Conservation (phyloP, 441 rosid genomes). For the Lepidium campestre region DNA sequence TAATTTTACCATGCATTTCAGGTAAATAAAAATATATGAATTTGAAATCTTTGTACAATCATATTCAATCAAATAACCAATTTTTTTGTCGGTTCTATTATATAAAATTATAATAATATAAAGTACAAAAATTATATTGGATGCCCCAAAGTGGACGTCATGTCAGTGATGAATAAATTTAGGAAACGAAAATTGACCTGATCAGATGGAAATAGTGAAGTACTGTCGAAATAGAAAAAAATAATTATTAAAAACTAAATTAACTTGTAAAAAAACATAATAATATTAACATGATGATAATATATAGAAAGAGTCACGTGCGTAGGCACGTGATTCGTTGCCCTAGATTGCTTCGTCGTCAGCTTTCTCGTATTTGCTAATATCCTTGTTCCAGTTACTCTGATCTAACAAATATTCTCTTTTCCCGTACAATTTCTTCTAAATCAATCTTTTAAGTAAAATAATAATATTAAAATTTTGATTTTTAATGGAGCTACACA, state of each 20-base stretch:
- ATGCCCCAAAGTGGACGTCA: not conserved
- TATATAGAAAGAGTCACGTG: constrained; percentile 33
- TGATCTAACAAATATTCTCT: constrained; percentile 11
- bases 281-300: not conserved
- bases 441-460: not conserved
- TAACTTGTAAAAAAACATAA: not conserved
- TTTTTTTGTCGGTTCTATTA: not conserved
- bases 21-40: not conserved
- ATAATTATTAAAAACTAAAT: not conserved
- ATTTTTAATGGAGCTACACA: not conserved
- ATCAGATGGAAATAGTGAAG: not conserved
- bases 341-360: constrained; percentile 26
- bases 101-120: not conserved
- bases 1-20: not conserved
- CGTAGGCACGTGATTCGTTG: constrained; percentile 41
- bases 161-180: not conserved
- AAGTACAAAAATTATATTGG: too few species aligned
- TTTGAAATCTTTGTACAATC: not conserved
- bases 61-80: not conserved
- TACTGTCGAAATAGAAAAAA: not conserved
- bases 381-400: not conserved
- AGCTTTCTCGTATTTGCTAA: constrained; percentile 19
- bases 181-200: not conserved
- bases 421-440: not conserved
- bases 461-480: not conserved